A percentile compares a stretch with the other conserved stretches of the same genome.
phyloP scores from a whole-genome alignment of 768 basidiomycete genomes.

The Hericium erinaceus region DNA sequence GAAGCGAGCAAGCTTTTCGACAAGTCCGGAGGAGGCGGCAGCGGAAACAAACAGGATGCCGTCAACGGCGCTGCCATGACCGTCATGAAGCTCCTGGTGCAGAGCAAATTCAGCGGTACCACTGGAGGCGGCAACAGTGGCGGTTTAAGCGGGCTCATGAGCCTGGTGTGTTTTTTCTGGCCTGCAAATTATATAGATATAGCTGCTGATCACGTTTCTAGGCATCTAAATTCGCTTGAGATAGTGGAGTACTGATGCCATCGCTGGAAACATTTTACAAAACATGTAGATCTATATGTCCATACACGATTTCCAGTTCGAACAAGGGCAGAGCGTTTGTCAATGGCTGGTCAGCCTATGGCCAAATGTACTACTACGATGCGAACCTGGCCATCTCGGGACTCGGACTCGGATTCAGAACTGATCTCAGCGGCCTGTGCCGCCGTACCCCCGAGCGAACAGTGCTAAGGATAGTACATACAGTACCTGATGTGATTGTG shows the following conservation, averaged over 20 bases:
- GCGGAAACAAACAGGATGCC: constrained; percentile 72
- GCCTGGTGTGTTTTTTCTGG: constrained; percentile 11
- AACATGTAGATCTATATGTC: background rate
- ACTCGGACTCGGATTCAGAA: too few species aligned
- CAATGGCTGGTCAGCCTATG: too few species aligned
- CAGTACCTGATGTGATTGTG: too few species aligned
- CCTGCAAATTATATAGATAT: background rate
- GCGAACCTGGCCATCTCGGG: too few species aligned
- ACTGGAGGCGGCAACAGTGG: constrained; percentile 62
- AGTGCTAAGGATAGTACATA: too few species aligned
- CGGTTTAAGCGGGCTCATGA: constrained; percentile 51
- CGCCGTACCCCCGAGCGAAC: too few species aligned
- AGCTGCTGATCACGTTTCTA: background rate
- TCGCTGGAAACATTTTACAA: background rate
- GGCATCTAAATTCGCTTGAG: constrained; percentile 9
- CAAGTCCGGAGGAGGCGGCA: constrained; percentile 49
- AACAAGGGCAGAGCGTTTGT: too few species aligned
- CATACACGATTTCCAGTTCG: background rate
- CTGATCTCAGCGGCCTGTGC: too few species aligned
- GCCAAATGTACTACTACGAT: too few species aligned
- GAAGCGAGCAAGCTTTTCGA: constrained; percentile 75
- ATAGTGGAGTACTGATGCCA: background rate
- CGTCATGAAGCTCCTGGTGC: constrained; percentile 73
- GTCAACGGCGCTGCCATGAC: constrained; percentile 82
- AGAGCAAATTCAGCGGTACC: constrained; percentile 47